A percentile compares a stretch with the other conserved stretches of the same genome.
phyloP scores from a whole-genome alignment of 305 asterid species.

The Rubia balearica region DNA sequence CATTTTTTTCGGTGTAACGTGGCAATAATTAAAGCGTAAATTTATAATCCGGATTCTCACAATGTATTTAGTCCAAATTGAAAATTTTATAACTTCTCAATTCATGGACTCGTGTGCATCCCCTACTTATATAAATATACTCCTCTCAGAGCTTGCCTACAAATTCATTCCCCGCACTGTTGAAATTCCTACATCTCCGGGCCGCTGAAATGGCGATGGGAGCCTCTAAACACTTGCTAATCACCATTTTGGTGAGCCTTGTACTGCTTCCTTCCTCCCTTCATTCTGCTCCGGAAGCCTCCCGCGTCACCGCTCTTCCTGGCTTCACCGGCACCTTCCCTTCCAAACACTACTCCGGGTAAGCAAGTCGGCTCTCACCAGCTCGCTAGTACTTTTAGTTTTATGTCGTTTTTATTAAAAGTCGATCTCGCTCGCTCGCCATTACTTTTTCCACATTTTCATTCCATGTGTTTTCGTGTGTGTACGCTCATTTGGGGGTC shows the following conservation, averaged over 20 bases:
- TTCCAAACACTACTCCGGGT: conserved; percentile 61
- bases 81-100: too few relatives aligned
- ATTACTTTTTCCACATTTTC: too few relatives aligned
- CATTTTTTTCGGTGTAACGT: too few relatives aligned
- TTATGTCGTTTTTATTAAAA: too few relatives aligned
- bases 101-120: too few relatives aligned
- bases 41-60: too few relatives aligned
- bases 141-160: not conserved
- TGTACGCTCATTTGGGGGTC: too few relatives aligned
- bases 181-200: not conserved
- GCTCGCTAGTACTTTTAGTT: too few relatives aligned
- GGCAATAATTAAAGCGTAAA: too few relatives aligned
- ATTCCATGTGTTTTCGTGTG: too few relatives aligned
- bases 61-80: too few relatives aligned
- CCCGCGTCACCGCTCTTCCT: conserved; percentile 40
- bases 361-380: not conserved
- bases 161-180: not conserved
- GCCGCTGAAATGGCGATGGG: not conserved
- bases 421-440: too few relatives aligned
- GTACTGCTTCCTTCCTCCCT: not conserved
- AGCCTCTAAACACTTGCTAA: not conserved
- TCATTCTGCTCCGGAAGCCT: conserved; percentile 37
- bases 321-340: conserved; percentile 50
- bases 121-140: not conserved
- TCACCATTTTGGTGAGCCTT: not conserved